Evolutionary conservation across 1,284 basidiomycete genomes (phyloP).

Genomic region (Fereydounia khargensis): DNA sequence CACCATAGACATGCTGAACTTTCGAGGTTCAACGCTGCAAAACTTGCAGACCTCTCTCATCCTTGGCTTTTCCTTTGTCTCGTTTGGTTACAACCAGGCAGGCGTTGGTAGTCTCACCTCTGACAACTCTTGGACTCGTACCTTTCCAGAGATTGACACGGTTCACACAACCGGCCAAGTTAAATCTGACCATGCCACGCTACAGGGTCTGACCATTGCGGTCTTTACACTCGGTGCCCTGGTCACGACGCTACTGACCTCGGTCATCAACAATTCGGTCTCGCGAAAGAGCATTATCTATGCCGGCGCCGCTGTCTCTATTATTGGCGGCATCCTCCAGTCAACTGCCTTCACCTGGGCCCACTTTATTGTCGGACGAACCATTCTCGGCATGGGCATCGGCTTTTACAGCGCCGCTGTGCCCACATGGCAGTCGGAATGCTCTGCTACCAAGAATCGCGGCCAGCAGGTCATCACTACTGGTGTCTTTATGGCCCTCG

Average conservation of each 20-base stretch:
- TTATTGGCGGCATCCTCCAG: neutral
- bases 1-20: too few relatives aligned
- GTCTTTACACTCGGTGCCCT: neutral
- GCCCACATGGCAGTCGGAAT: neutral
- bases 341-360: neutral
- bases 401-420: neutral
- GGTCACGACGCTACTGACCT: neutral
- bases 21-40: neutral
- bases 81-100: neutral
- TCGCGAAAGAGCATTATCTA: neutral
- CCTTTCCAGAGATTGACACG: neutral
- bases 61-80: neutral
- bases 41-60: neutral
- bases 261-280: neutral
- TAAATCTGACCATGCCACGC: neutral
- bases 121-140: neutral
- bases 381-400: neutral
- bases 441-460: neutral
- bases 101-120: neutral
- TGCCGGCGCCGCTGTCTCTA: neutral
- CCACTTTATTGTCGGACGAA: neutral
- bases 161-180: neutral
- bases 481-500: neutral
- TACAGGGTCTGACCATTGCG: neutral
- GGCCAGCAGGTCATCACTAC: neutral